Conservation (phyloP, 805 yeast species). For the Geotrichum ghanense region DNA sequence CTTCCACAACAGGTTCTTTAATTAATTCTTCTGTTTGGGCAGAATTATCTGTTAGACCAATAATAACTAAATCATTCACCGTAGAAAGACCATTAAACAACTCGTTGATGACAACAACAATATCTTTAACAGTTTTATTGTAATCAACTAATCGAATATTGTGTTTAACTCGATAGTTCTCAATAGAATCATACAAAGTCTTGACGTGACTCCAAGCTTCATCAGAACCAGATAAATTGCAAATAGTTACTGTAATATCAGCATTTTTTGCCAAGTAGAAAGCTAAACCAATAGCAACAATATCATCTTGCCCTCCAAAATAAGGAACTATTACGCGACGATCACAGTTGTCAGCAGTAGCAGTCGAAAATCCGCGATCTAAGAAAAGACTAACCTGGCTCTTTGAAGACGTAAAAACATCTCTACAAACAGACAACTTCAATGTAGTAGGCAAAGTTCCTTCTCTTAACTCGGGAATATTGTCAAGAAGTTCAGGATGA, state of each 20-base stretch:
- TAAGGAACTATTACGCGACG: conserved; percentile 12
- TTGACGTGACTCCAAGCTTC: background rate
- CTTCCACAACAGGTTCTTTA: too few species aligned
- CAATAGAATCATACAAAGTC: background rate
- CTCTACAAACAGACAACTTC: background rate
- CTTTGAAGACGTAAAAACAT: background rate
- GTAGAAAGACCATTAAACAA: background rate
- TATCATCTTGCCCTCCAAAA: conserved; percentile 10
- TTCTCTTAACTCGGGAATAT: background rate
- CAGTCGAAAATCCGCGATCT: conserved; percentile 11
- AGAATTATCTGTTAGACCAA: too few species aligned
- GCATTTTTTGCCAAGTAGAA: conserved; percentile 11
- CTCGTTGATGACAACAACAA: background rate
- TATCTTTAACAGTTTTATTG: background rate
- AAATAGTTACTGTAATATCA: conserved; percentile 7
- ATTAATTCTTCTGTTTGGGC: too few species aligned
- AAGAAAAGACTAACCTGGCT: conserved; percentile 2
- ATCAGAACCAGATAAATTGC: conserved; percentile 3
- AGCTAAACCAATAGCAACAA: conserved; percentile 9
- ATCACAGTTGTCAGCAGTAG: background rate
- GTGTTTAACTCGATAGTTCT: background rate
- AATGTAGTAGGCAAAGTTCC: background rate
- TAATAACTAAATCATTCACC: background rate
- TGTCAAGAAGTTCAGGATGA: conserved; percentile 3
- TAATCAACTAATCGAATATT: background rate